Evolutionary conservation across 805 yeast species (phyloP).

Genomic region (Priceomyces carsonii): DNA sequence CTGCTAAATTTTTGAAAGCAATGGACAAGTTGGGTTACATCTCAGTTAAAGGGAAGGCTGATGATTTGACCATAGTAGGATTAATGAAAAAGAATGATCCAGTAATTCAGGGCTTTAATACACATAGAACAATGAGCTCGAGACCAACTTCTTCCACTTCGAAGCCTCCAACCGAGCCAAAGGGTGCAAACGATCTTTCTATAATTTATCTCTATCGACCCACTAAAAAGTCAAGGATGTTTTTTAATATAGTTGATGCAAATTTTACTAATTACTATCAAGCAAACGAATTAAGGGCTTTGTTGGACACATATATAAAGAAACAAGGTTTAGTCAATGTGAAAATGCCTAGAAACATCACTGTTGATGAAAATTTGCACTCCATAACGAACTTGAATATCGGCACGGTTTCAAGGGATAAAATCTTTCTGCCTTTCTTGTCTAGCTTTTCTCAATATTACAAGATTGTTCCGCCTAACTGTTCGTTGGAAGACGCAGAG

Average conservation of each 20-base stretch:
- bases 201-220: constrained; percentile 58
- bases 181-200: constrained; percentile 22
- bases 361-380: constrained; percentile 55
- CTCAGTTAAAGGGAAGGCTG: constrained; percentile 80
- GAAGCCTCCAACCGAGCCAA: constrained; percentile 21
- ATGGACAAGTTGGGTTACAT: constrained; percentile 78
- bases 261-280: constrained; percentile 48
- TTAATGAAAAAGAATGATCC: constrained; percentile 48
- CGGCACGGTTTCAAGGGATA: constrained; percentile 40
- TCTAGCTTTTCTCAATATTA: constrained; percentile 52
- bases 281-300: constrained; percentile 51
- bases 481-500: constrained; percentile 21
- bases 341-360: constrained; percentile 53
- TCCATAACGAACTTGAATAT: constrained; percentile 34
- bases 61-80: constrained; percentile 63
- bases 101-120: constrained; percentile 58
- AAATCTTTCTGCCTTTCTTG: constrained; percentile 44
- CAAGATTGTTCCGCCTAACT: constrained; percentile 50
- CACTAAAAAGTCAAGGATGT: constrained; percentile 44
- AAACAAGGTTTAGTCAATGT: constrained; percentile 50
- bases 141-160: constrained; percentile 11
- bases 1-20: constrained; percentile 79
- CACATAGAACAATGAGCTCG: constrained; percentile 48
- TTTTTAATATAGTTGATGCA: constrained; percentile 46
- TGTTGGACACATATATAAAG: constrained; percentile 58